A percentile compares a stretch with the other conserved stretches of the same genome.
phyloP scores from a whole-genome alignment of 169 alveolate species.

The Plasmodium vivax region DNA sequence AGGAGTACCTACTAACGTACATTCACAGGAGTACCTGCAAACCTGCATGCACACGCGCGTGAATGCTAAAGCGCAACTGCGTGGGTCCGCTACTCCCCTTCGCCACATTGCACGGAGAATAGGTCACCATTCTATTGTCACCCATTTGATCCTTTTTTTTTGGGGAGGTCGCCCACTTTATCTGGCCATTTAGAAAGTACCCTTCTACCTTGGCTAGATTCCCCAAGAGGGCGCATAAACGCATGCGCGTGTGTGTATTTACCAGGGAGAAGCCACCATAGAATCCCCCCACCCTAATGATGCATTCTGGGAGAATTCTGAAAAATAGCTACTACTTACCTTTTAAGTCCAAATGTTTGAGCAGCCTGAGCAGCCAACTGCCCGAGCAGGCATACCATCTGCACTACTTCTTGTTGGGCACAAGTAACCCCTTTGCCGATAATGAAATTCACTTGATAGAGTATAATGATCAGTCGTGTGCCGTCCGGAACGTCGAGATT shows the following conservation, averaged over 20 bases:
- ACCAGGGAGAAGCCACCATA: neutral
- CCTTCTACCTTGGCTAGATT: neutral
- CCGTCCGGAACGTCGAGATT: constrained; percentile 27
- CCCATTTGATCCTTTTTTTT: too few relatives aligned
- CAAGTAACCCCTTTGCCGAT: constrained; percentile 31
- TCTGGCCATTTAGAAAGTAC: neutral
- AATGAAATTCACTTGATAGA: constrained; percentile 72
- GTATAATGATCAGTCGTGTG: constrained; percentile 31
- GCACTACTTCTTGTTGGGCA: constrained; percentile 55
- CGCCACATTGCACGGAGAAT: neutral
- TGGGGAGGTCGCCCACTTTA: neutral
- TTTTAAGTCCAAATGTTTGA: constrained; percentile 43
- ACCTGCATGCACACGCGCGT: neutral
- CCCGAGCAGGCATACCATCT: constrained; percentile 26
- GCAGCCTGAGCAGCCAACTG: constrained; percentile 10
- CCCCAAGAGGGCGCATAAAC: neutral
- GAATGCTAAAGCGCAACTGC: neutral
- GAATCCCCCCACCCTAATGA: neutral
- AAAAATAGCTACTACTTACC: constrained; percentile 54
- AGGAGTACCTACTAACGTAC: neutral
- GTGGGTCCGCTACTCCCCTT: neutral
- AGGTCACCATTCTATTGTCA: neutral
- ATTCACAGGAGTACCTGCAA: neutral
- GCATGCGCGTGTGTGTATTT: neutral
- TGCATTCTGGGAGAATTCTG: constrained; percentile 40